Base-by-base conservation (phyloP, 2,329 filamentous ascomycete species). In the Sporothrix luriei region DNA sequence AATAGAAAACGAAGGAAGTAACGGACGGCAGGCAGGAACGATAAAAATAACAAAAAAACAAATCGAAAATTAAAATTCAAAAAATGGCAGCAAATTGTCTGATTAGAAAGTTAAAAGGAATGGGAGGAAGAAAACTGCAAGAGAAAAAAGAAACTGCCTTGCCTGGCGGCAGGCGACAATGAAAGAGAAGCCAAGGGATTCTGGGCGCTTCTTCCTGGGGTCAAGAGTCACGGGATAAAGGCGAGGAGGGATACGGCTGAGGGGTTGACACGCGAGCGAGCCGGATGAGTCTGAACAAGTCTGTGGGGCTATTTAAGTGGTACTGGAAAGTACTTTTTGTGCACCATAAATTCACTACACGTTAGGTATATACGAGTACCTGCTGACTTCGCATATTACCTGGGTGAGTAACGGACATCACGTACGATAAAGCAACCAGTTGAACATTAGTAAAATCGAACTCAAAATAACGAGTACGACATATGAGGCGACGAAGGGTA, bases 211-310 rank as follows among this genome's bases (percentile, higher is more conserved):
- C 61, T 33, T 64, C 40, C 43, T 16, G 7, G 16, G 26, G 24
- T n/a, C 11, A 40, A 26, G 62, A 38, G 62, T 66, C 64, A 55
- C 51, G 21, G 65, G 49, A 55, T 55, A 21, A 48, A 38, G 19
- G 33, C 49, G 48, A 67, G 21, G 51, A 48, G 64, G 16, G 29
- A 65, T 21, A 11, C 13, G 11, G 61, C 13, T 16, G 62, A 65
- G 62, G 64, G 65, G 65, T 67, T 67, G 49, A 55, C 65, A 67
- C 65, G 65, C 65, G 51, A 67, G 65, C 65, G 51, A 67, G 65
- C 65, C 65, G 21, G 65, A 57, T 49, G 49, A 66, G 29, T 54
- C 29, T 26, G 26, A 43, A 6, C 26, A 13, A 43, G 48, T n/a
- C 46, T 21, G 65, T 55, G 65, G 65, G 65, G 64, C 62, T 5